Evolutionary conservation across 371 early-diverging fungal species (phyloP).

Genomic region (Mortierella sp.): DNA sequence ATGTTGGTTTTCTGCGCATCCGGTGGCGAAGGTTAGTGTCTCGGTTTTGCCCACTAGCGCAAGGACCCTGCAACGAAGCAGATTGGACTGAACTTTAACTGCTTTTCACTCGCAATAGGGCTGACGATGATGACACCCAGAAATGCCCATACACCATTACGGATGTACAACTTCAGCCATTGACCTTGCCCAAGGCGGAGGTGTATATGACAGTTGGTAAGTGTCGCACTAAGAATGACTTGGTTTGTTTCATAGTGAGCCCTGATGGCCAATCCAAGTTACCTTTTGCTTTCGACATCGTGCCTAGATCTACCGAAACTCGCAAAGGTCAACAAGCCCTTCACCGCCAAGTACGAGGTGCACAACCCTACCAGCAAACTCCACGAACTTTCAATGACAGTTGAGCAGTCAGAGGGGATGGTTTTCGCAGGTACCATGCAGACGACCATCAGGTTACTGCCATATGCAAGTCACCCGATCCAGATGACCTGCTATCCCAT

Average conservation of each 20-base stretch:
- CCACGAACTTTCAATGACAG: slow-evolving; percentile 64
- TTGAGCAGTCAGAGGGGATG: slow-evolving; percentile 79
- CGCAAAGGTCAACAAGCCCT: slow-evolving; percentile 66
- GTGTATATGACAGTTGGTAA: slow-evolving; percentile 51
- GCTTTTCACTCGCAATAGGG: not conserved
- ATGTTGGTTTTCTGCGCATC: slow-evolving; percentile 40
- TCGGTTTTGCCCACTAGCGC: too few relatives aligned
- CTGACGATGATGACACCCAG: slow-evolving; percentile 20
- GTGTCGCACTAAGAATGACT: not conserved
- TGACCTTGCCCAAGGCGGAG: slow-evolving; percentile 30
- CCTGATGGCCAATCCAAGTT: not conserved
- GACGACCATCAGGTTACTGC: slow-evolving; percentile 65
- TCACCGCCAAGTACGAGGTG: slow-evolving; percentile 68
- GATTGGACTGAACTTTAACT: too few relatives aligned
- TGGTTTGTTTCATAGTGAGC: not conserved
- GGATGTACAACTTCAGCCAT: slow-evolving; percentile 33
- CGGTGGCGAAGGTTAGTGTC: slow-evolving; percentile 37
- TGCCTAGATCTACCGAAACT: slow-evolving; percentile 62
- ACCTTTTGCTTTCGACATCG: not conserved
- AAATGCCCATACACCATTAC: slow-evolving; percentile 21
- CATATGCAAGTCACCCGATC: slow-evolving; percentile 45
- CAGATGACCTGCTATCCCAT: slow-evolving; percentile 58
- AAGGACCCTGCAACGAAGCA: too few relatives aligned
- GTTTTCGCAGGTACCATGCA: slow-evolving; percentile 79
- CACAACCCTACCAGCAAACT: slow-evolving; percentile 69